Conservation (phyloP, 768 basidiomycete species). For the Gymnopilus dilepis region DNA sequence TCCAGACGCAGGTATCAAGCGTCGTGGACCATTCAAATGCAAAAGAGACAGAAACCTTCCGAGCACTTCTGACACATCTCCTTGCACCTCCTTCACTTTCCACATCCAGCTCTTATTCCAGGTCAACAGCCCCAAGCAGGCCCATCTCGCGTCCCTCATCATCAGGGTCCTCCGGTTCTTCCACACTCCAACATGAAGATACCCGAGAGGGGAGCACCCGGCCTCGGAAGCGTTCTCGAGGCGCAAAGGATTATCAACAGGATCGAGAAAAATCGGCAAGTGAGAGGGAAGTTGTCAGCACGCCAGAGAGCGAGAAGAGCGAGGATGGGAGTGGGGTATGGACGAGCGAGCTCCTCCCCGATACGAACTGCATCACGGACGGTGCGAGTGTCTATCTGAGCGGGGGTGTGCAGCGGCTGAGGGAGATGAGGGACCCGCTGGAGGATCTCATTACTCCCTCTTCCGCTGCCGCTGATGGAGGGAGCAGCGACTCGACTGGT, state of each 20-base stretch:
- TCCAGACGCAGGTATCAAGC: slow-evolving; percentile 70
- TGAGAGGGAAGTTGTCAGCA: too few species aligned
- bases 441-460: slow-evolving; percentile 24
- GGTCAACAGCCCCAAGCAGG: too few species aligned
- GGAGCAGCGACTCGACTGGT: too few species aligned
- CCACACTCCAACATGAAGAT: slow-evolving; percentile 28
- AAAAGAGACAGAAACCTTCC: slow-evolving; percentile 66
- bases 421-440: slow-evolving; percentile 34
- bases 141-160: slow-evolving; percentile 5
- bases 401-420: slow-evolving; percentile 26
- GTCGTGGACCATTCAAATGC: slow-evolving; percentile 73
- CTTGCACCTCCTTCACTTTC: slow-evolving; percentile 42
- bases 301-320: background rate
- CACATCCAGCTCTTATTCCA: slow-evolving; percentile 1
- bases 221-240: slow-evolving; percentile 51
- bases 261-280: too few species aligned
- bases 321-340: slow-evolving; percentile 33
- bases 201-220: slow-evolving; percentile 33
- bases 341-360: slow-evolving; percentile 43
- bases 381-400: slow-evolving; percentile 25
- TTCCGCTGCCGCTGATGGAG: slow-evolving; percentile 1
- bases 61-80: slow-evolving; percentile 69
- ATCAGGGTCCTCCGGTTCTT: slow-evolving; percentile 1
- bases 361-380: slow-evolving; percentile 4
- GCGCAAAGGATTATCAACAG: slow-evolving; percentile 48